Percentiles rank a stretch among this genome's conserved stretches.
Conservation (phyloP, 768 basidiomycete genomes). For the Mrakia hoshinonis region DNA sequence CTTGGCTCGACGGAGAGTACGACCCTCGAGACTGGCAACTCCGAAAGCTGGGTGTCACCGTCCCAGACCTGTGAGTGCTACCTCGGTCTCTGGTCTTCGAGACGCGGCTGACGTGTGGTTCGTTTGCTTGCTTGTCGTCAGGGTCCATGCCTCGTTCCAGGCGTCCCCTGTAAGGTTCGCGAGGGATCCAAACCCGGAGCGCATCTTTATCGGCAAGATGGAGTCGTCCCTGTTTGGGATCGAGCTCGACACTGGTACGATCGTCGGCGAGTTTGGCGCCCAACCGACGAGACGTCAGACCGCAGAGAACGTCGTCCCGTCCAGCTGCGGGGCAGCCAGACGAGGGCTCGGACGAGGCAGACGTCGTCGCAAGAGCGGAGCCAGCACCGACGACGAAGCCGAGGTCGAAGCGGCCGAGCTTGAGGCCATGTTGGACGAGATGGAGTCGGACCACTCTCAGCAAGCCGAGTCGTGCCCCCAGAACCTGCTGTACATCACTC, state of each 20-base stretch:
- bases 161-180: slow-evolving; percentile 61
- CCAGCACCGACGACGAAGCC: background rate
- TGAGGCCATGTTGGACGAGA: slow-evolving; percentile 48
- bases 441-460: slow-evolving; percentile 46
- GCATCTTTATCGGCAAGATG: slow-evolving; percentile 82
- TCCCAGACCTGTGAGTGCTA: slow-evolving; percentile 61
- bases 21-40: slow-evolving; percentile 40
- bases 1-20: background rate
- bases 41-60: slow-evolving; percentile 80
- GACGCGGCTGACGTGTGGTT: background rate
- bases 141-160: slow-evolving; percentile 27
- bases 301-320: slow-evolving; percentile 16
- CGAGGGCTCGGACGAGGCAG: slow-evolving; percentile 32
- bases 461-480: slow-evolving; percentile 36
- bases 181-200: slow-evolving; percentile 47
- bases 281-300: slow-evolving; percentile 30
- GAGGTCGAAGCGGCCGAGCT: slow-evolving; percentile 1
- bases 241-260: slow-evolving; percentile 42
- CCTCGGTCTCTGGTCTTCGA: background rate
- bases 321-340: slow-evolving; percentile 1
- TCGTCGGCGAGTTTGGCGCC: slow-evolving; percentile 37
- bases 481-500: slow-evolving; percentile 53
- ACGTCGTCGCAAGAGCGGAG: slow-evolving; percentile 21
- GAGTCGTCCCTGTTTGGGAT: slow-evolving; percentile 59
- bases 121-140: background rate